Evolutionary conservation across 2,329 filamentous ascomycete genomes (phyloP).

Genomic region (Stagonosporopsis tanaceti): DNA sequence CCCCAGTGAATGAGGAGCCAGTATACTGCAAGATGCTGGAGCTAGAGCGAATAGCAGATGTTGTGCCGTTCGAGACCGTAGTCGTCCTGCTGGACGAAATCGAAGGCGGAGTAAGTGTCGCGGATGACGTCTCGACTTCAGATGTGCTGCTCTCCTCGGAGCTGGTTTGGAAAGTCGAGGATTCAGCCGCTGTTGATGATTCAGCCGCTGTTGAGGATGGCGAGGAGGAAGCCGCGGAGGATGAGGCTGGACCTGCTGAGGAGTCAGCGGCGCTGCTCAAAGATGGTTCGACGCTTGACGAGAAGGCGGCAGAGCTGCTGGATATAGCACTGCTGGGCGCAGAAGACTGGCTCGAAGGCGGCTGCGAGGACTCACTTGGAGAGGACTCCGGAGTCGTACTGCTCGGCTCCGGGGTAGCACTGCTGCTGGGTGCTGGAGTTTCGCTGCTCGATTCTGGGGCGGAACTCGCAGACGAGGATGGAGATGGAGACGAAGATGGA

Average conservation of each 20-base stretch:
- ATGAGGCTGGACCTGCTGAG: constrained; percentile 19
- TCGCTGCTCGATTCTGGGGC: constrained; percentile 24
- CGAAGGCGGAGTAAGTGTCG: background rate
- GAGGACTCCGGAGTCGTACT: constrained; percentile 18
- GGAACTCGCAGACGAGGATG: constrained; percentile 20
- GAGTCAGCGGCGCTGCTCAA: constrained; percentile 26
- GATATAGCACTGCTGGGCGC: background rate
- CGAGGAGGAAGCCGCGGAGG: constrained; percentile 5
- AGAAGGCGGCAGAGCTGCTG: background rate
- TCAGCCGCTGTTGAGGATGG: background rate
- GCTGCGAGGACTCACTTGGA: constrained; percentile 9
- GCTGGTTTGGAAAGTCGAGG: background rate
- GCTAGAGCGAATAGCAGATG: constrained; percentile 3
- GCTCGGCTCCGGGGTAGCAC: constrained; percentile 14
- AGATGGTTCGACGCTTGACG: constrained; percentile 10
- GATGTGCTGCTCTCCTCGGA: constrained; percentile 4
- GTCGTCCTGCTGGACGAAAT: constrained; percentile 16
- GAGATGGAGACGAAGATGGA: constrained; percentile 1
- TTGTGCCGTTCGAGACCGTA: constrained; percentile 13
- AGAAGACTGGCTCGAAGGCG: constrained; percentile 9
- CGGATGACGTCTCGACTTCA: constrained; percentile 3
- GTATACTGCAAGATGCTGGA: constrained; percentile 19
- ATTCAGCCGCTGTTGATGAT: background rate
- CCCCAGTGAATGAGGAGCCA: constrained; percentile 3
- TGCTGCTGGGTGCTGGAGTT: constrained; percentile 19